Conservation (phyloP, 441 rosid species). For the Omphalea diandra region DNA sequence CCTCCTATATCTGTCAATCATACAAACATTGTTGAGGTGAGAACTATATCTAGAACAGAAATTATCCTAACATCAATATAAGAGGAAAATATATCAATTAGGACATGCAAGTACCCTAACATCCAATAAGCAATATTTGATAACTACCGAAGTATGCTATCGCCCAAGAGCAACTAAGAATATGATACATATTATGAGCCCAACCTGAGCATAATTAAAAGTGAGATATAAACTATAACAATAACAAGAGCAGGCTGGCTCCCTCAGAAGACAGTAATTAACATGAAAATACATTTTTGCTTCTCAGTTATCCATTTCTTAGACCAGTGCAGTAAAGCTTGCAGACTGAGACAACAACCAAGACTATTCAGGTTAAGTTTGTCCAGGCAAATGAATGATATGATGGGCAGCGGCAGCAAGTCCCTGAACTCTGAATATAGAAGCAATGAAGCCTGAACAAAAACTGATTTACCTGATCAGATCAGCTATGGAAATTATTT, state of each 20-base stretch:
- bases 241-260: neutral
- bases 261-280: constrained; percentile 6
- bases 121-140: neutral
- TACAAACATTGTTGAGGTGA: constrained; percentile 6
- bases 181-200: neutral
- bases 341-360: neutral
- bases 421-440: neutral
- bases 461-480: constrained; percentile 57
- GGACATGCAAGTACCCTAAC: neutral
- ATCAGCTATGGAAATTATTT: constrained; percentile 89
- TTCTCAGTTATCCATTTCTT: neutral
- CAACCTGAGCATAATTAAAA: neutral
- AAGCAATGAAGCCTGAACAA: neutral
- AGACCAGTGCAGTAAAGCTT: neutral
- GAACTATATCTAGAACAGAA: constrained; percentile 7
- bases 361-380: neutral
- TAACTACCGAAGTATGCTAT: neutral
- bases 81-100: neutral
- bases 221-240: neutral
- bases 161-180: neutral
- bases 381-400: neutral
- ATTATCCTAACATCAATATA: neutral
- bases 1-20: constrained; percentile 61
- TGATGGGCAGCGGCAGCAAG: neutral
- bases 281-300: neutral